These are phyloP conservation scores for Acer yangbiense DNA, from an alignment of 345 rosid genomes.

Conservation along the genomic window DNA sequence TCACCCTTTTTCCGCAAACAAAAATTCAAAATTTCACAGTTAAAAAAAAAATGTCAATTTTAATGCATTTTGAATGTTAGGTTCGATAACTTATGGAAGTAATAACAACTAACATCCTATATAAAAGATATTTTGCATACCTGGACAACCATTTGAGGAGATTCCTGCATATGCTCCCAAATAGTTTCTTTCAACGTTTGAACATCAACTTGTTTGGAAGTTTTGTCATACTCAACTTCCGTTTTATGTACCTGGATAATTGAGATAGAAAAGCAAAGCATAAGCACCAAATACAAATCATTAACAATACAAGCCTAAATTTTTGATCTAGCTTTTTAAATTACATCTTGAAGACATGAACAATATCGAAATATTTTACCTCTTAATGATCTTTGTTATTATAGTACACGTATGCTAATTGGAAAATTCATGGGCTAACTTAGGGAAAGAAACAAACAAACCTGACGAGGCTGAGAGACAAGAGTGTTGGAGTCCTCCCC, in stretches of 20 bases:
- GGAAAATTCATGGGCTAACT: not conserved
- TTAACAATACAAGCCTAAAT: not conserved
- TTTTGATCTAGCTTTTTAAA: not conserved
- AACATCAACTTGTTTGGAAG: conserved; percentile 93
- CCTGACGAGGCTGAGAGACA: conserved; percentile 97
- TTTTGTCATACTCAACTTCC: conserved; percentile 82
- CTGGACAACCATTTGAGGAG: conserved; percentile 50
- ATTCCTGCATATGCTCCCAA: conserved; percentile 68
- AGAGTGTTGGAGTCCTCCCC: conserved; percentile 54
- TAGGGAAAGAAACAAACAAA: conserved; percentile 24
- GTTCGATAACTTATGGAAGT: not conserved
- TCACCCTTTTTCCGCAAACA: conserved; percentile 38
- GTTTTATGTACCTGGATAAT: conserved; percentile 69
- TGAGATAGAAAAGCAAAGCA: conserved; percentile 13
- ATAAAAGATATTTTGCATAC: conserved; percentile 26
- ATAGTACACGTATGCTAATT: not conserved
- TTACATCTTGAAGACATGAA: not conserved
- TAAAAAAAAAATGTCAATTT: not conserved
- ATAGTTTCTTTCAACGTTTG: conserved; percentile 82
- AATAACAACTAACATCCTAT: not conserved
- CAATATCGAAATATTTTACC: not conserved
- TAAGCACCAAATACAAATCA: conserved; percentile 1
- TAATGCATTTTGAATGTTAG: not conserved
- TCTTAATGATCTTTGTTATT: not conserved
- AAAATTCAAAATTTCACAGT: not conserved